Evolutionary conservation across 2,329 filamentous ascomycete species (phyloP).

Genomic region (Domatiomyces globalis): DNA sequence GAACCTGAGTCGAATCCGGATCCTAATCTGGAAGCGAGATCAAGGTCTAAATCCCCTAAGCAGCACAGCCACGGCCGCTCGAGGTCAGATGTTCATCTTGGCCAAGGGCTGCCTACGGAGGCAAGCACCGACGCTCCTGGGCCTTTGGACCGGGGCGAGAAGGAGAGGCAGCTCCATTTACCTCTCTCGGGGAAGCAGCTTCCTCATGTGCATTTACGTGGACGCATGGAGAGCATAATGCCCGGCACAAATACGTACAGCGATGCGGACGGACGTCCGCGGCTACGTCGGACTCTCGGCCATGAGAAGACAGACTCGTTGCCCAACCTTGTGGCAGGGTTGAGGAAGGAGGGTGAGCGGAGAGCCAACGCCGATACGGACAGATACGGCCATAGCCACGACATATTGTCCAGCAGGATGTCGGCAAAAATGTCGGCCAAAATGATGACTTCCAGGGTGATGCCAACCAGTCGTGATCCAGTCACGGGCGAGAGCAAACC

Average conservation of each 20-base stretch:
- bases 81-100: not conserved
- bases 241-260: not conserved
- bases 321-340: not conserved
- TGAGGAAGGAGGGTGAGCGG: not conserved
- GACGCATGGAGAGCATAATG: not conserved
- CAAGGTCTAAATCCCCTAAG: not conserved
- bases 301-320: not conserved
- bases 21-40: not conserved
- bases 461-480: not conserved
- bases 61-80: not conserved
- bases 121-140: not conserved
- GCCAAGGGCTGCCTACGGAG: not conserved
- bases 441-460: not conserved
- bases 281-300: not conserved
- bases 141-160: not conserved
- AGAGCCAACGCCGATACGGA: too few species aligned
- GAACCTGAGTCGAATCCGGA: not conserved
- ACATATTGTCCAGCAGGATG: not conserved
- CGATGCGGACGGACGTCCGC: not conserved
- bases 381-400: not conserved
- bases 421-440: not conserved
- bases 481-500: not conserved
- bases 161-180: not conserved
- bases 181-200: not conserved
- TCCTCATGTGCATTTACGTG: not conserved